Percentiles rank a stretch among this genome's conserved stretches.
phyloP scores from a whole-genome alignment of 352 stramenopile genomes.

The Globisporangium rhizosaccharum region DNA sequence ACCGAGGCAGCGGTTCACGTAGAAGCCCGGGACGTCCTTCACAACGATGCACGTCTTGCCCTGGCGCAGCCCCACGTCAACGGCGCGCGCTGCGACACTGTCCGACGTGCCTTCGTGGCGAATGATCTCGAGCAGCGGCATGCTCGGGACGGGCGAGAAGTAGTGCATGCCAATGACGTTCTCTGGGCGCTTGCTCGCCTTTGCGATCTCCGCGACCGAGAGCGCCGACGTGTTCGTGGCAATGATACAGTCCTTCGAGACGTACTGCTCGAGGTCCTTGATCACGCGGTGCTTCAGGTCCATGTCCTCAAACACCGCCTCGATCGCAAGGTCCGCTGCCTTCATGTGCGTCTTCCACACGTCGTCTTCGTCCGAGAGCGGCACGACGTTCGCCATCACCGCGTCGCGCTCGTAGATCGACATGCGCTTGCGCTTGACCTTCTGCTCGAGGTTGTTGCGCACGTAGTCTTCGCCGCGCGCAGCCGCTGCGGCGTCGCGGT shows the following conservation, averaged over 20 bases:
- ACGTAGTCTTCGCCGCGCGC: slow-evolving; percentile 91
- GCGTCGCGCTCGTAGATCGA: slow-evolving; percentile 86
- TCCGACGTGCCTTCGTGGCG: slow-evolving; percentile 90
- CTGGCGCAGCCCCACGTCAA: slow-evolving; percentile 95
- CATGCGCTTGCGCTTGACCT: slow-evolving; percentile 94
- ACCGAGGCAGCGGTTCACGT: slow-evolving; percentile 97
- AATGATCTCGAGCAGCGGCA: slow-evolving; percentile 99
- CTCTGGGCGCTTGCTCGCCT: slow-evolving; percentile 73
- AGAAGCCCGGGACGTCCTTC: slow-evolving; percentile 99
- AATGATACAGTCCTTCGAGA: slow-evolving; percentile 93
- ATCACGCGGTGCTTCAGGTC: slow-evolving; percentile 96
- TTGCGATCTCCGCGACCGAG: slow-evolving; percentile 93
- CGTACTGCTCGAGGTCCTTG: slow-evolving; percentile 89
- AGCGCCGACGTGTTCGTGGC: slow-evolving; percentile 98
- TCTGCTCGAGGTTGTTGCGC: slow-evolving; percentile 92
- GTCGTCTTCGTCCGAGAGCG: slow-evolving; percentile 90
- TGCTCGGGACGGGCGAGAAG: slow-evolving; percentile 96
- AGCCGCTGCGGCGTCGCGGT: slow-evolving; percentile 87
- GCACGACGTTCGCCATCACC: slow-evolving; percentile 89
- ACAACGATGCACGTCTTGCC: slow-evolving; percentile 98
- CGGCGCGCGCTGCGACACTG: slow-evolving; percentile 85
- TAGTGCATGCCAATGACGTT: slow-evolving; percentile 99
- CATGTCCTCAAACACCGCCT: slow-evolving; percentile 98
- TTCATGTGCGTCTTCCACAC: slow-evolving; percentile 91
- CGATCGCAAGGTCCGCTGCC: slow-evolving; percentile 95